Percentiles rank a stretch among this genome's conserved stretches.
Evolutionary conservation across 192 early-diverging fungal genomes (phyloP).

Genomic region (Martensiomyces pterosporus): DNA sequence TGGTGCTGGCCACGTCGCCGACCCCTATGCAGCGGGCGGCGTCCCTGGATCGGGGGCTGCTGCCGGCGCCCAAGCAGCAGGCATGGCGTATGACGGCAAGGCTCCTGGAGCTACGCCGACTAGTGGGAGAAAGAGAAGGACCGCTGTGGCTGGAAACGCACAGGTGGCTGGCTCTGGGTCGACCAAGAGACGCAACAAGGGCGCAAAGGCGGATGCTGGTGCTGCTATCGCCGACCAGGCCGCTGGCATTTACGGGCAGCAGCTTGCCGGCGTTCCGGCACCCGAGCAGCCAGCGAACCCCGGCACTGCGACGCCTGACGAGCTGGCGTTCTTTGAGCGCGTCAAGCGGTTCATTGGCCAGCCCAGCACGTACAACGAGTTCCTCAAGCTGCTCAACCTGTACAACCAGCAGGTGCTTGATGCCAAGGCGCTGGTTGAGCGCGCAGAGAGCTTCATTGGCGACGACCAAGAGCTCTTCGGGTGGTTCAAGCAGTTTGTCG

Average conservation of each 20-base stretch:
- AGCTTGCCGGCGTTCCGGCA: neutral
- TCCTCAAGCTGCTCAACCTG: conserved; percentile 91
- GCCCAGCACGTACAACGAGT: conserved; percentile 90
- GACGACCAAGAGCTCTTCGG: conserved; percentile 83
- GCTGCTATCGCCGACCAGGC: conserved; percentile 7
- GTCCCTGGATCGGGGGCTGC: neutral
- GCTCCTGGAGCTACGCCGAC: conserved; percentile 13
- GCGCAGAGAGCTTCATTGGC: conserved; percentile 79
- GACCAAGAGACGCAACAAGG: conserved; percentile 41
- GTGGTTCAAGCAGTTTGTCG: conserved; percentile 83
- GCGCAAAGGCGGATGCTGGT: conserved; percentile 15
- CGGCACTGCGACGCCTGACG: conserved; percentile 60
- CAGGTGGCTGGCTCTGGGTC: conserved; percentile 24
- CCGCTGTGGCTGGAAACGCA: conserved; percentile 18
- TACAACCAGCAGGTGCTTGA: conserved; percentile 94
- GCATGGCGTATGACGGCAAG: conserved; percentile 17
- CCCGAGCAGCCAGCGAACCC: conserved; percentile 25
- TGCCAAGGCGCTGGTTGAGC: conserved; percentile 74
- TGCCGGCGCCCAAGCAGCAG: conserved; percentile 8
- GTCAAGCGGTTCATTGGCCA: conserved; percentile 83
- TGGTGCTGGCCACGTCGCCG: conserved; percentile 8
- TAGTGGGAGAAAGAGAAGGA: conserved; percentile 34
- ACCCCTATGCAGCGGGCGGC: conserved; percentile 17
- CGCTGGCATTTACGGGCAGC: conserved; percentile 13
- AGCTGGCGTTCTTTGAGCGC: conserved; percentile 91